phyloP scores from a whole-genome alignment of 768 basidiomycete species.

The Omphalotus guepiniiformis region DNA sequence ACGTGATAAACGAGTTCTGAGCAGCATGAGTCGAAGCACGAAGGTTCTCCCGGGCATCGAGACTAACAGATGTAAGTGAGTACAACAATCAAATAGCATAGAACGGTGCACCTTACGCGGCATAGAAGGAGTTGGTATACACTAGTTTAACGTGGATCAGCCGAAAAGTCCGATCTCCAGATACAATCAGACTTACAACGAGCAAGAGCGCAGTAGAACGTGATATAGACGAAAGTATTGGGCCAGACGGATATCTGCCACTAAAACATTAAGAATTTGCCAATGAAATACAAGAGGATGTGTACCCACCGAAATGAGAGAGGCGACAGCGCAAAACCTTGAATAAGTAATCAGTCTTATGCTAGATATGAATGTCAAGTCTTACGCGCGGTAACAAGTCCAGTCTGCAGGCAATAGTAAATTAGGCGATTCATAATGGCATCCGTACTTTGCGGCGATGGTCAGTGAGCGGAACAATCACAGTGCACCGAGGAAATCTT shows the following conservation, averaged over 20 bases:
- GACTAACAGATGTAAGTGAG: neutral
- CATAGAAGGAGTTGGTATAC: constrained; percentile 3
- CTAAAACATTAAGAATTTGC: neutral
- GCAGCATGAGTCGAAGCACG: neutral
- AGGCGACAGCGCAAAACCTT: neutral
- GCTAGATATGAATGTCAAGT: too few species aligned
- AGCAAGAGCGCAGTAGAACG: constrained; percentile 5
- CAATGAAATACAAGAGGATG: too few species aligned
- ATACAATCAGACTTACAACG: constrained; percentile 1
- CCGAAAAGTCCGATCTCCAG: too few species aligned
- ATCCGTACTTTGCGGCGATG: neutral
- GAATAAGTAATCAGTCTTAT: neutral
- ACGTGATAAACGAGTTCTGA: neutral
- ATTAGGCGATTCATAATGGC: constrained; percentile 5
- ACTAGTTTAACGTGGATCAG: neutral
- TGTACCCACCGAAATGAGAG: constrained; percentile 1
- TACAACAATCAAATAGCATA: too few species aligned
- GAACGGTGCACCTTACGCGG: neutral
- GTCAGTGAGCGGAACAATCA: neutral
- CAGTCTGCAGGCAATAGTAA: constrained; percentile 3
- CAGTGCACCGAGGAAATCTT: too few species aligned
- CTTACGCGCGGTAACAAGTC: constrained; percentile 1
- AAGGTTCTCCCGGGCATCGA: constrained; percentile 1
- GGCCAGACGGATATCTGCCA: constrained; percentile 4
- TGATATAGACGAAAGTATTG: constrained; percentile 1